phyloP scores from a whole-genome alignment of 2,329 filamentous ascomycete genomes.

The Leptographium galeiforme region DNA sequence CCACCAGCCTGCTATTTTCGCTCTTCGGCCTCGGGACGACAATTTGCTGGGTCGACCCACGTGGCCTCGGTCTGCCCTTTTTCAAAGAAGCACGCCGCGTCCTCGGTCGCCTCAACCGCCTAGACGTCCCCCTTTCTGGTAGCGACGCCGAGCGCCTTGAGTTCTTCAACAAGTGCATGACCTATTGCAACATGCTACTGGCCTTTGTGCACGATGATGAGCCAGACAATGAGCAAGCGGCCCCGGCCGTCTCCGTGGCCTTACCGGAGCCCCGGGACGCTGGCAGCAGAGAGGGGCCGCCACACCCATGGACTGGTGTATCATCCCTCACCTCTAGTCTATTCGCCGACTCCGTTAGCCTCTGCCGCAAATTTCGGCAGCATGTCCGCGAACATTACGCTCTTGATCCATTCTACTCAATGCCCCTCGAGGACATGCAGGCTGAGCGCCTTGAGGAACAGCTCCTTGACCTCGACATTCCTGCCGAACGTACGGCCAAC shows the following conservation, averaged over 20 bases:
- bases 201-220: slow-evolving; percentile 22
- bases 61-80: slow-evolving; percentile 6
- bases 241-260: background rate
- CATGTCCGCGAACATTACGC: slow-evolving; percentile 10
- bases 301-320: slow-evolving; percentile 25
- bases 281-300: background rate
- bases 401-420: slow-evolving; percentile 12
- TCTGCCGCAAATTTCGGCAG: slow-evolving; percentile 20
- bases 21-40: slow-evolving; percentile 25
- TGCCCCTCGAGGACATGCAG: slow-evolving; percentile 16
- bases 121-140: background rate
- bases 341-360: slow-evolving; percentile 18
- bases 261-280: too few species aligned
- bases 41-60: slow-evolving; percentile 24
- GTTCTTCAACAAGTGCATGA: slow-evolving; percentile 25
- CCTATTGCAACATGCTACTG: slow-evolving; percentile 24
- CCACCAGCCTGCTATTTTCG: slow-evolving; percentile 21
- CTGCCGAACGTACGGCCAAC: slow-evolving; percentile 6
- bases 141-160: slow-evolving; percentile 15
- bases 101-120: background rate
- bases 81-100: slow-evolving; percentile 9
- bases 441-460: slow-evolving; percentile 22
- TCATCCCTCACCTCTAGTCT: slow-evolving; percentile 18
- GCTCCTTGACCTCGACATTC: slow-evolving; percentile 18
- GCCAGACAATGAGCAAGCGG: slow-evolving; percentile 1